A percentile compares a stretch with the other conserved stretches of the same genome.
Evolutionary conservation across 768 basidiomycete genomes (phyloP).

Genomic region (Cyclocybe aegerita): DNA sequence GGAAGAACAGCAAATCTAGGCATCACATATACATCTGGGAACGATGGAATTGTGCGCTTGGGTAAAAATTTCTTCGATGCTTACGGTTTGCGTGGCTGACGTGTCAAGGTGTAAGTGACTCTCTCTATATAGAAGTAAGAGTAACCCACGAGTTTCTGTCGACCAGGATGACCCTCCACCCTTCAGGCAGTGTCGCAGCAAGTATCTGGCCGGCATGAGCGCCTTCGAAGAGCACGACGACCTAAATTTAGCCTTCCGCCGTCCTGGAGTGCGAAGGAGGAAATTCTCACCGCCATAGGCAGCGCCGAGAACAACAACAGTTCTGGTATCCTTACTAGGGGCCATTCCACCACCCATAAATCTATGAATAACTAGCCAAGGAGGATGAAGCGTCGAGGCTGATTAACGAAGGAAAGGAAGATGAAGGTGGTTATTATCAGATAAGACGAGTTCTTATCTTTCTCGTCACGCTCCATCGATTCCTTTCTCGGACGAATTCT

Average conservation of each 20-base stretch:
- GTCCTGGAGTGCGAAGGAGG: background rate
- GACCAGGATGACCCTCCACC: conserved; percentile 55
- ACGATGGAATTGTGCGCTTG: background rate
- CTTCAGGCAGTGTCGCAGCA: conserved; percentile 44
- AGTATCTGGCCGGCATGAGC: conserved; percentile 49
- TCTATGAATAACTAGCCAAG: no score
- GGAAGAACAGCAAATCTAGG: conserved; percentile 57
- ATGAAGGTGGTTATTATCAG: conserved; percentile 18
- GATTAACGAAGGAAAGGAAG: background rate
- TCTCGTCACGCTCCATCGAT: no score
- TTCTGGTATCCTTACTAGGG: conserved; percentile 24
- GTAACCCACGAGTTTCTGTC: conserved; percentile 57
- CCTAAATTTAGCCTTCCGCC: conserved; percentile 2
- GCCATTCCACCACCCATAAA: conserved; percentile 22
- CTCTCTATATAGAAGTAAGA: background rate
- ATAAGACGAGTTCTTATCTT: conserved; percentile 13
- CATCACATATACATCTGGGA: conserved; percentile 54
- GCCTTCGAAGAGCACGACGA: conserved; percentile 29
- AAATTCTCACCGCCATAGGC: conserved; percentile 47
- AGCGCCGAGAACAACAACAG: conserved; percentile 54
- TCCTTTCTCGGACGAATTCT: no score
- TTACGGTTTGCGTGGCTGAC: conserved; percentile 47
- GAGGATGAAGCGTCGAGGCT: no score
- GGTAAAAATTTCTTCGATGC: conserved; percentile 5
- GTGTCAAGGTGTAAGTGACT: background rate